Base-by-base conservation (phyloP, 169 alveolate species). In the Cryptosporidium sp. region DNA sequence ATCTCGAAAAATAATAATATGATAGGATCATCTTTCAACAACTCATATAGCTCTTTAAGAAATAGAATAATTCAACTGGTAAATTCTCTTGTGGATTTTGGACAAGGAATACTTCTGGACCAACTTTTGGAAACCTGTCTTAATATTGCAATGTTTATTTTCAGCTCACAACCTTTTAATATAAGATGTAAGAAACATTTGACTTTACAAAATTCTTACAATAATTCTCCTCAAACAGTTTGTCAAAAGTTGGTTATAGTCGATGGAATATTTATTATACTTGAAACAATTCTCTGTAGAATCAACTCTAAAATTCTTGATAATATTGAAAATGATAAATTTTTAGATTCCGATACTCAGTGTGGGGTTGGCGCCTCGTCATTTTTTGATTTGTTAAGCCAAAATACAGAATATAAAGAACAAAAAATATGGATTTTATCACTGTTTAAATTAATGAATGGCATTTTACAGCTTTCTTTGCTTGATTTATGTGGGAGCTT, bases 101-200 rank as follows among this genome's bases (percentile, higher is more conserved):
- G 44, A 29, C 42, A 52, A 5, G 86, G 86, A 18, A 58, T 53
- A 21, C 33, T 52, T 31, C 65, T 73, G 21, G 45, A 53, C 0
- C n/a, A n/a, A 37, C 14, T 60, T 35, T 18, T 73, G 35, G 86
- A 73, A 60, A 73, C 71, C 26, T 21, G 60, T 21, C 45, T 73
- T 18, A 53, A 60, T 44, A 31, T 73, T 23, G 31, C 86, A 29
- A 56, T 29, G 10, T 35, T 53, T 31, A 73, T 73, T 6, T 60
- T 73, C 39, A 73, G 86, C 26, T 35, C 70, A 1, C 48, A 73
- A 4, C n/a, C 86, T 23, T 73, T 73, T 14, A 73, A 73, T 21
- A n/a, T 18, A 53, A 60, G 5, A 58, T 73, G 86, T 26, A 60
- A 29, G 1, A 16, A 29, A 12, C 86, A 73, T 58, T n/a, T 12